A percentile compares a stretch with the other conserved stretches of the same genome.
Conservation (phyloP, 2,329 filamentous ascomycete genomes). For the Pseudocercospora crystallina region DNA sequence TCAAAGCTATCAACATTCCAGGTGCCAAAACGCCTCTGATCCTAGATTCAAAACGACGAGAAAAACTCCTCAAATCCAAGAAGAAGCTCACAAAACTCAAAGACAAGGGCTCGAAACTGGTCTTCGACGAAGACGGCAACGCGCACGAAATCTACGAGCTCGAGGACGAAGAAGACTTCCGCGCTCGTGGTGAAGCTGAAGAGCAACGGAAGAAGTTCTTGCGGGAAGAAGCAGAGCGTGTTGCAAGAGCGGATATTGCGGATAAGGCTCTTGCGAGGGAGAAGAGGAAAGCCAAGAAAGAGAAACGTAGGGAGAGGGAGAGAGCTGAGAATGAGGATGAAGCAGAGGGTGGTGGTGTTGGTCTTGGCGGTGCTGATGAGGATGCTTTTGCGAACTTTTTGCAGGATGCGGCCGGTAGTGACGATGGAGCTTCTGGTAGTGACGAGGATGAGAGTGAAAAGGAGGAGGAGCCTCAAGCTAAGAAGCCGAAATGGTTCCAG, state of each 20-base stretch:
- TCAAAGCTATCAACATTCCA: constrained; percentile 62
- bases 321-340: constrained; percentile 46
- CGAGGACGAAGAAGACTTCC: constrained; percentile 80
- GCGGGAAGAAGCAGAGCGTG: constrained; percentile 69
- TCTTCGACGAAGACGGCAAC: constrained; percentile 90
- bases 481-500: constrained; percentile 77
- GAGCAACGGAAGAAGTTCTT: constrained; percentile 76
- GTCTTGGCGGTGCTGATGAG: constrained; percentile 32
- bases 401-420: constrained; percentile 33
- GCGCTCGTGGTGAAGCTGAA: constrained; percentile 70
- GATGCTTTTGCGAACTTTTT: constrained; percentile 46
- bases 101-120: constrained; percentile 77
- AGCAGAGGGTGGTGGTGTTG: constrained; percentile 26
- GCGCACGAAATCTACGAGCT: constrained; percentile 85
- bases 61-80: constrained; percentile 93
- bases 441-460: constrained; percentile 48
- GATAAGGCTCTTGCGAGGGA: constrained; percentile 81
- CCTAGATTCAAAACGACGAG: constrained; percentile 90
- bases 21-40: constrained; percentile 69
- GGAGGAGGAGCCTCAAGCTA: constrained; percentile 55
- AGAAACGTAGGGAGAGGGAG: constrained; percentile 70
- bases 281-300: constrained; percentile 73
- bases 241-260: constrained; percentile 71
- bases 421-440: constrained; percentile 31
- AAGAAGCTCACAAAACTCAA: constrained; percentile 92